Base-by-base conservation (phyloP, 139 green algal species). In the Ostreobium quekettii region DNA sequence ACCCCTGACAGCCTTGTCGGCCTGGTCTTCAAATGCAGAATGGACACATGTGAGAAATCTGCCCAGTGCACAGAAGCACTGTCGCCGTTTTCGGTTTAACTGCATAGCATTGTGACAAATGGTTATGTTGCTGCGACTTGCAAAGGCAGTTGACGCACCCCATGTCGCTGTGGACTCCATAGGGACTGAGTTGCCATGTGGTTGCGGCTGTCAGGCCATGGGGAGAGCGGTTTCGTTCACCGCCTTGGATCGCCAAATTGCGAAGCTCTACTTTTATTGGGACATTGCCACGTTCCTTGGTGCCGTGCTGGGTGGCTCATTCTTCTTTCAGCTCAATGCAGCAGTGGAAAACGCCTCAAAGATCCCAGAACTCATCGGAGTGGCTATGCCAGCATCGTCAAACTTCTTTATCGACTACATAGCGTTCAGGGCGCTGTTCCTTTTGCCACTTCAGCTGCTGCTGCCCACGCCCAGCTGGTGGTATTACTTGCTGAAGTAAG, bases 401-500 rank as follows among this genome's bases (percentile, higher is more conserved):
- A 96, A 95, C 78, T 96, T 93, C 79, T 96, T 96, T 80, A 85
- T 96, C 62, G 85, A 80, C 70, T 89, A 87, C 66, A 73, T 85
- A 30, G 65, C 70, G 35, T 66, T 80, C 62, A 63, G 76, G 29
- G 76, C 79, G 4, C 74, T 78, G 35, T 71, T 78, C 36, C 72
- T 86, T 66, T 35, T 74, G 48, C 67, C 75, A 4, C 81, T 82
- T 67, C 78, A 76, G 61, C 73, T 84, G 28, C 47, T 76, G 29
- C 36, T 76, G 19, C 61, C 64, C 30, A 57, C 70, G 48, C 46
- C 46, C 7, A 59, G 71, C 28, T 29, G 70, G 29, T 75, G 33
- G 33, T 32, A 58, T 36, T 75, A 66, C 33, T 24, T 75, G 19
- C n/a, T 75, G 36, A 75, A 31, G 67, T 74, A 64, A 38, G 26